These are phyloP conservation scores for Bimuria novae-zelandiae DNA, from an alignment of 2,329 filamentous ascomycete genomes.

Conservation along the genomic window DNA sequence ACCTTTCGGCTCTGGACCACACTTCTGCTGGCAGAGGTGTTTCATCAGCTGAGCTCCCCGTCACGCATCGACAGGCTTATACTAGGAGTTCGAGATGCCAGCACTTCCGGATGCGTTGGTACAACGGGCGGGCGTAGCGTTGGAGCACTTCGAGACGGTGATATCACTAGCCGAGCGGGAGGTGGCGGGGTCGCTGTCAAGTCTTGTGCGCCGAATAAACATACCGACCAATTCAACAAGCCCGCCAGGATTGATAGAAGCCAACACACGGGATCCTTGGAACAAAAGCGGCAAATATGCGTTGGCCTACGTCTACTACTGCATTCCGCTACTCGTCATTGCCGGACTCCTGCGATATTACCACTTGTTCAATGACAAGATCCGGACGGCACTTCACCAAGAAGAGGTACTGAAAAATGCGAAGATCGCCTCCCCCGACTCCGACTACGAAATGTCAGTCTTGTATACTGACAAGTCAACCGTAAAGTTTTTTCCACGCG, in stretches of 20 bases:
- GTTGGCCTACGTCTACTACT: constrained; percentile 86
- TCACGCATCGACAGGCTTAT: constrained; percentile 12
- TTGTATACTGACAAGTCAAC: constrained; percentile 65
- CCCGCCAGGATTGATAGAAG: constrained; percentile 60
- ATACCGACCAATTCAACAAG: constrained; percentile 61
- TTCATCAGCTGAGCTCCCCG: constrained; percentile 22
- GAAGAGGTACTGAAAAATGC: constrained; percentile 74
- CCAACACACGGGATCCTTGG: constrained; percentile 74
- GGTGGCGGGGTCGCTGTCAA: constrained; percentile 31
- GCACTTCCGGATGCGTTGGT: constrained; percentile 37
- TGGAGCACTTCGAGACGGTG: constrained; percentile 34
- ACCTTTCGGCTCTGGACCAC: constrained; percentile 26
- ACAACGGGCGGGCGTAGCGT: constrained; percentile 32
- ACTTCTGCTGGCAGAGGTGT: constrained; percentile 44
- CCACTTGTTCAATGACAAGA: constrained; percentile 92
- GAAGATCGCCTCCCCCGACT: constrained; percentile 58
- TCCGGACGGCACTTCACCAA: constrained; percentile 86
- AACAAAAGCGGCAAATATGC: constrained; percentile 81
- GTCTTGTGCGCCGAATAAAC: constrained; percentile 54
- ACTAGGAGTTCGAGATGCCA: constrained; percentile 35
- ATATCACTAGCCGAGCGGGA: constrained; percentile 36
- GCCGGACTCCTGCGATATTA: constrained; percentile 76
- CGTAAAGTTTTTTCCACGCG: constrained; percentile 76
- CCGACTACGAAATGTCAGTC: constrained; percentile 66
- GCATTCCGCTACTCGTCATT: constrained; percentile 69